Conservation (phyloP, 352 stramenopile species). For the Phytophthora hybrid region DNA sequence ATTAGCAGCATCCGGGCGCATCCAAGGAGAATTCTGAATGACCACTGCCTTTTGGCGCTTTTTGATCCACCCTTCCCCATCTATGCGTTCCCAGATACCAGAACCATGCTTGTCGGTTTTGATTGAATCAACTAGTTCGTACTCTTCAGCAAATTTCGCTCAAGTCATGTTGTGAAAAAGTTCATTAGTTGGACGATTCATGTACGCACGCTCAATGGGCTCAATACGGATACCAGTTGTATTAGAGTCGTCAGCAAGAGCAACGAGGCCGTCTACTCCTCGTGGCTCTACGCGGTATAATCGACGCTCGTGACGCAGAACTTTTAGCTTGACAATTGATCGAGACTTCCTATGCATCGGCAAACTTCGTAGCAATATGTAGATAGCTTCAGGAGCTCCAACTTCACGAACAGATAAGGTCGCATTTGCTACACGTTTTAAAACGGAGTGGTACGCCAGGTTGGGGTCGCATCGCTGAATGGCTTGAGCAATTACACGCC, state of each 20-base stretch:
- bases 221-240: not conserved
- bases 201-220: not conserved
- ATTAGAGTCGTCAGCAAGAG: not conserved
- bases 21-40: not conserved
- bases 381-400: not conserved
- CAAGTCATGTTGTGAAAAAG: conserved; percentile 2
- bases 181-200: not conserved
- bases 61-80: conserved; percentile 4
- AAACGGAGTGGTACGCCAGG: not conserved
- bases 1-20: not conserved
- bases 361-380: conserved; percentile 4
- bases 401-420: not conserved
- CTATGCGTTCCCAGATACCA: not conserved
- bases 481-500: conserved; percentile 12
- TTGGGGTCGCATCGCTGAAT: conserved; percentile 16
- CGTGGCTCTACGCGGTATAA: conserved; percentile 1
- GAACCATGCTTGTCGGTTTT: not conserved
- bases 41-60: not conserved
- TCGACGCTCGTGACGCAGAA: not conserved
- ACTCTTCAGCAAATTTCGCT: conserved; percentile 1
- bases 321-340: not conserved
- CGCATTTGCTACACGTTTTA: conserved; percentile 5
- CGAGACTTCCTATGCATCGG: conserved; percentile 5
- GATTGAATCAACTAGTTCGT: conserved; percentile 1
- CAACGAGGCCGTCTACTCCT: not conserved